These are phyloP conservation scores for Shiraia sp. DNA, from an alignment of 2,329 filamentous ascomycete species.

Conservation along the genomic window DNA sequence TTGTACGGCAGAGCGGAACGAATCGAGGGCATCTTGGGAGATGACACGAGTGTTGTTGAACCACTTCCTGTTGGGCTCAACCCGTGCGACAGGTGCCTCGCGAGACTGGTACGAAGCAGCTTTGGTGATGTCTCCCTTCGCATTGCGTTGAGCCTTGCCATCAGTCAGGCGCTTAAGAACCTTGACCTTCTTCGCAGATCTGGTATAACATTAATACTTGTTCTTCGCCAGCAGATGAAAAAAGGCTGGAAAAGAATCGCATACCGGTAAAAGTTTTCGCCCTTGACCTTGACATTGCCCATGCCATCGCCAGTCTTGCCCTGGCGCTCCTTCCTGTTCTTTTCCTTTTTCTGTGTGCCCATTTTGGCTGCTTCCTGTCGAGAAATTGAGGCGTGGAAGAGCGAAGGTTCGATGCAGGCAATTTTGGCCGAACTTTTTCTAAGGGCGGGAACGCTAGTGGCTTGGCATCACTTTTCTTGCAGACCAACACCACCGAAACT, in stretches of 20 bases:
- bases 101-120: slow-evolving; percentile 82
- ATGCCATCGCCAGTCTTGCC: slow-evolving; percentile 85
- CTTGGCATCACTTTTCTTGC: slow-evolving; percentile 33
- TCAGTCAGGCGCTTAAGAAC: slow-evolving; percentile 88
- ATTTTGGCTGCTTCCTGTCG: slow-evolving; percentile 54
- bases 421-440: slow-evolving; percentile 28
- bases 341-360: slow-evolving; percentile 93
- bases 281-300: slow-evolving; percentile 89
- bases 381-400: slow-evolving; percentile 14
- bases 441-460: slow-evolving; percentile 8
- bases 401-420: slow-evolving; percentile 8
- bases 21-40: slow-evolving; percentile 81
- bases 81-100: slow-evolving; percentile 79
- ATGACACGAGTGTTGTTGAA: slow-evolving; percentile 93
- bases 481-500: slow-evolving; percentile 18
- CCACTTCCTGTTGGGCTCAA: slow-evolving; percentile 97
- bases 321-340: slow-evolving; percentile 78
- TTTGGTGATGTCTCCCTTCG: slow-evolving; percentile 80
- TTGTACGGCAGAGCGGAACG: slow-evolving; percentile 89
- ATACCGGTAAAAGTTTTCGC: slow-evolving; percentile 90
- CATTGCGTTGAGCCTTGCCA: slow-evolving; percentile 80
- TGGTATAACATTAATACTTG: slow-evolving; percentile 1
- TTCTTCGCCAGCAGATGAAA: not conserved
- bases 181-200: slow-evolving; percentile 82
- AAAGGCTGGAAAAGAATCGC: not conserved